Evolutionary conservation across 106 monocot species (phyloP), one percentile per base, ranked within the genome.

Genomic region (Allium sativum): DNA sequence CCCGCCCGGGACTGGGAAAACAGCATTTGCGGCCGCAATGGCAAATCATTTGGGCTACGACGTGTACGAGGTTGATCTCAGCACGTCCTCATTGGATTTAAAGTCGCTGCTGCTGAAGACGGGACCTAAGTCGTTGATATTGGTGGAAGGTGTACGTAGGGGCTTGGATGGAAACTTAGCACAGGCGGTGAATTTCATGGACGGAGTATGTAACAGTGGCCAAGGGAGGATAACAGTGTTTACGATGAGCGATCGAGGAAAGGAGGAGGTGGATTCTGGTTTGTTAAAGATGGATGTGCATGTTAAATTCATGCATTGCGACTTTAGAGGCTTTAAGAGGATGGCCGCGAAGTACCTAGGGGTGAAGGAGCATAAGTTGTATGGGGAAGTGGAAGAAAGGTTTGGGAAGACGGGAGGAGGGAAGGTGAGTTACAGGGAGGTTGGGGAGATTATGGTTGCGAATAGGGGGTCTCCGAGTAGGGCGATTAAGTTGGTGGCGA

Each of bases 391-490:
- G 55, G 80, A 80, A 59, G 80, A 84, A 67, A 73, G 64, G 10
- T 84, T 84, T 67, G 73, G 68, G 65, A 56, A 8, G 48, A 80
- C 78, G 0, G 81, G 69, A 5, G 84, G 80, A 0, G 77, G 59
- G 1, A 59, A 44, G 44, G 51, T 80, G 41, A 84, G 84, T 61
- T 74, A 66, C 0, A 77, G 71, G 0, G 84, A 80, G 71, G 70
- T 84, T 45, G 80, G 84, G 22, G 84, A 84, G 77, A 84, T 84
- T 62, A 77, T 84, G 80, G 74, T 84, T 6, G 77, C 80, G 0
- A 68, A 80, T 77, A 61, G 69, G 57, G 77, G 68, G 0, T 74
- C 80, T 10, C 77, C 84, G 9, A 77, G 74, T 64, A 64, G 84
- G 48, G 84, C 84, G 10, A 21, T 84, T n/a, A 77, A 73, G 68